Evolutionary conservation across 1,284 basidiomycete species (phyloP).

Genomic region (Chalciporus sp.): DNA sequence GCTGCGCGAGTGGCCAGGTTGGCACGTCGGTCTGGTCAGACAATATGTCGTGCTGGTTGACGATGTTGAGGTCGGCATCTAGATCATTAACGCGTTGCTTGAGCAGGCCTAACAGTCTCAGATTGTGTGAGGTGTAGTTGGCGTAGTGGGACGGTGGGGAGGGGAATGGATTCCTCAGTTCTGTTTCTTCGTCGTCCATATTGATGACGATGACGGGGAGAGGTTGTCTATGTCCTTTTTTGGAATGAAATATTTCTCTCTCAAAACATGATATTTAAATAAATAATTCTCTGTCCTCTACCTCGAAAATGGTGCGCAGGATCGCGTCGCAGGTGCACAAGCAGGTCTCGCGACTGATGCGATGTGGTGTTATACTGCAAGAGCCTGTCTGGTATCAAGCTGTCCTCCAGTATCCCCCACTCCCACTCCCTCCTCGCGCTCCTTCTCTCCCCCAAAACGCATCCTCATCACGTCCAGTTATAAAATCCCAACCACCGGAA

Average conservation of each 20-base stretch:
- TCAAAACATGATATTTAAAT: constrained; percentile 2
- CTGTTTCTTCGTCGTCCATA: constrained; percentile 64
- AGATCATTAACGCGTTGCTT: constrained; percentile 50
- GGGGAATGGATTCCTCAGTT: constrained; percentile 79
- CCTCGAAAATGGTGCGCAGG: constrained; percentile 71
- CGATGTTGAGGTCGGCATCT: constrained; percentile 38
- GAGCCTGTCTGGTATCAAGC: constrained; percentile 88
- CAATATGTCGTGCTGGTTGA: constrained; percentile 61
- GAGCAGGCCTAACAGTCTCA: constrained; percentile 62
- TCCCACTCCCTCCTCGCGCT: constrained; percentile 78
- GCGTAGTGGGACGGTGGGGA: constrained; percentile 79
- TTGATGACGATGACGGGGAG: not conserved
- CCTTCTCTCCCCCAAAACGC: constrained; percentile 48
- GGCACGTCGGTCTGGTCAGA: constrained; percentile 71
- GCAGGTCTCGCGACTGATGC: constrained; percentile 83
- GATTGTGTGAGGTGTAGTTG: constrained; percentile 69
- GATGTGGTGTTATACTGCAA: constrained; percentile 64
- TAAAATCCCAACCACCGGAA: constrained; percentile 46
- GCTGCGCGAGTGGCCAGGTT: constrained; percentile 66
- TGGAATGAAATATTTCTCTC: constrained; percentile 3
- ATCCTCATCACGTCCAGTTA: constrained; percentile 28
- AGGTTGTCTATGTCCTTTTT: not conserved
- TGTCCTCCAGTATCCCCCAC: constrained; percentile 86
- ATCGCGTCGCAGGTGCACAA: constrained; percentile 89
- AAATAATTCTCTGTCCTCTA: not conserved